Percentiles rank a stretch among this genome's conserved stretches.
Evolutionary conservation across 2,329 filamentous ascomycete genomes (phyloP).

Genomic region (Ilyonectria robusta): DNA sequence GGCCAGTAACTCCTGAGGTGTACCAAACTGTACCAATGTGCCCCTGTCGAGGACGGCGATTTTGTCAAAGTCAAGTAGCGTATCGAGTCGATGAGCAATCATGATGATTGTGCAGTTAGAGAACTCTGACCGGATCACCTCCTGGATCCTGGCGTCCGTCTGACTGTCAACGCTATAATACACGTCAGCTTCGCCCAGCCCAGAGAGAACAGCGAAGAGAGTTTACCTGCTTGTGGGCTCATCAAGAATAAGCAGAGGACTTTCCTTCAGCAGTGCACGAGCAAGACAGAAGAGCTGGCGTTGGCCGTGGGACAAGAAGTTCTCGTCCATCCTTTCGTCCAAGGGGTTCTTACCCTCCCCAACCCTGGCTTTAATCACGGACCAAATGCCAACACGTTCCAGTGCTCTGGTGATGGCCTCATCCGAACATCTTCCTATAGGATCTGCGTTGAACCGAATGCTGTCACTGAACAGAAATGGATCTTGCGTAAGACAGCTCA

Average conservation of each 20-base stretch:
- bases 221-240: slow-evolving; percentile 57
- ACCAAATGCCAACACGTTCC: slow-evolving; percentile 62
- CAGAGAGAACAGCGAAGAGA: neutral
- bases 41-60: slow-evolving; percentile 51
- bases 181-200: slow-evolving; percentile 18
- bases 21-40: slow-evolving; percentile 48
- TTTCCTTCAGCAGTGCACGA: slow-evolving; percentile 49
- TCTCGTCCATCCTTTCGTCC: slow-evolving; percentile 51
- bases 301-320: slow-evolving; percentile 55
- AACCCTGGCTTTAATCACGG: slow-evolving; percentile 57
- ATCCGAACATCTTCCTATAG: slow-evolving; percentile 55
- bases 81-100: slow-evolving; percentile 53
- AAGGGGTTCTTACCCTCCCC: slow-evolving; percentile 50
- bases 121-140: slow-evolving; percentile 50
- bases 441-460: slow-evolving; percentile 67
- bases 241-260: slow-evolving; percentile 51
- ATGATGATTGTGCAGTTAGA: slow-evolving; percentile 50
- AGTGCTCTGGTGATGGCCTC: slow-evolving; percentile 61
- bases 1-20: slow-evolving; percentile 42
- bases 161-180: slow-evolving; percentile 46
- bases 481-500: slow-evolving; percentile 68
- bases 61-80: slow-evolving; percentile 53
- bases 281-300: slow-evolving; percentile 52
- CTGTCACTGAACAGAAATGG: slow-evolving; percentile 65
- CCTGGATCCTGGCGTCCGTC: slow-evolving; percentile 49